Conservation (phyloP, 176 grass and related monocot genomes). For the Ananas comosus region DNA sequence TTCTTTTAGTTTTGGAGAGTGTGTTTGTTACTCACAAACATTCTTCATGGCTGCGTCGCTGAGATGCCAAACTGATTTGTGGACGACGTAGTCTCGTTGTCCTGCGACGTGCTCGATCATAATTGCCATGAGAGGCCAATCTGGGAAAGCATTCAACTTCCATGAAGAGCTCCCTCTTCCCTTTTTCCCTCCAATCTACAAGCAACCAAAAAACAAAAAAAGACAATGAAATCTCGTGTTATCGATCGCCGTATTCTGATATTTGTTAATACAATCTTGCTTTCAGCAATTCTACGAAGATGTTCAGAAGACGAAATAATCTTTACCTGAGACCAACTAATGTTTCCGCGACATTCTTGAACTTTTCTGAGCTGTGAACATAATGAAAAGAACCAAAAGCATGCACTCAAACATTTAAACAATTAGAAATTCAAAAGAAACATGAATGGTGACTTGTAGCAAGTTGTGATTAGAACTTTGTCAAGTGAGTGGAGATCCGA, state of each 20-base stretch:
- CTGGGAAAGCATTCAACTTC: conserved; percentile 54
- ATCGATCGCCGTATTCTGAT: background rate
- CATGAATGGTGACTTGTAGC: background rate
- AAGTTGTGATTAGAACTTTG: background rate
- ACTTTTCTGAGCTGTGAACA: background rate
- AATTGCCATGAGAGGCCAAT: conserved; percentile 72
- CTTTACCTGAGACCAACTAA: background rate
- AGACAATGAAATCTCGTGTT: background rate
- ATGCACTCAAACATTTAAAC: background rate
- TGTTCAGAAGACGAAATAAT: background rate
- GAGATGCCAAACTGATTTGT: conserved; percentile 88
- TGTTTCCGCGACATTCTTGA: background rate
- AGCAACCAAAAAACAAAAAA: background rate
- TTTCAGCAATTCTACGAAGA: no score
- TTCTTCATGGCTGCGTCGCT: conserved; percentile 62
- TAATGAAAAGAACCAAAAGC: background rate
- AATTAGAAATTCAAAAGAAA: background rate
- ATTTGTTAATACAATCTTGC: no score
- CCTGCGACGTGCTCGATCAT: conserved; percentile 68
- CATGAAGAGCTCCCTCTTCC: conserved; percentile 18
- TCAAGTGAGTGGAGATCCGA: conserved; percentile 1
- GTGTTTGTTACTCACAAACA: conserved; percentile 49
- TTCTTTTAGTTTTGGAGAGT: no score
- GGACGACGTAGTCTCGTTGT: conserved; percentile 63
- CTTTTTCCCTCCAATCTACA: conserved; percentile 6